phyloP scores from a whole-genome alignment of 345 rosid species.

The Isatis tinctoria region DNA sequence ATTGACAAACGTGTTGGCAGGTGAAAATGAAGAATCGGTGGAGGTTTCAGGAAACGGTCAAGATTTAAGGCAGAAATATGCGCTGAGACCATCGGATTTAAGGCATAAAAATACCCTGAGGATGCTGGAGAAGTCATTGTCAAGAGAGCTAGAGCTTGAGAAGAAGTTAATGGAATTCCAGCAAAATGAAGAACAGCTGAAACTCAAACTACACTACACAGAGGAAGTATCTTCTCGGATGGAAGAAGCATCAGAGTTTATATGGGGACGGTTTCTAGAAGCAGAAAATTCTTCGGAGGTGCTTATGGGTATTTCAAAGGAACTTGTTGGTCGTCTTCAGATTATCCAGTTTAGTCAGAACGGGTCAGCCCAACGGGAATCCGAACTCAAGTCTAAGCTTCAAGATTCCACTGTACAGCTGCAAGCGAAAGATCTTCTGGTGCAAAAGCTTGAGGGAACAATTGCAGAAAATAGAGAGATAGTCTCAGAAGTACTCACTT shows the following conservation, averaged over 20 bases:
- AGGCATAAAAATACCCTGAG: conserved; percentile 56
- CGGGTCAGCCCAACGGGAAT: conserved; percentile 58
- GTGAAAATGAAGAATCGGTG: conserved; percentile 37
- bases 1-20: conserved; percentile 39
- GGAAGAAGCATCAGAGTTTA: conserved; percentile 96
- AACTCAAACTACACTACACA: conserved; percentile 68
- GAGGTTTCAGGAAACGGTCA: conserved; percentile 44
- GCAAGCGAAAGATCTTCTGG: conserved; percentile 40
- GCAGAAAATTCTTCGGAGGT: conserved; percentile 88
- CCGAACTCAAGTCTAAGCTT: conserved; percentile 49
- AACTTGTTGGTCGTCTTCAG: conserved; percentile 59
- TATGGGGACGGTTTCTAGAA: conserved; percentile 90
- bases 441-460: conserved; percentile 56
- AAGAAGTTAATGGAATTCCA: conserved; percentile 52
- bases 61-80: conserved; percentile 35
- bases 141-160: conserved; percentile 76
- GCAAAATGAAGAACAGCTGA: conserved; percentile 73
- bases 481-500: conserved; percentile 47
- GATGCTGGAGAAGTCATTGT: conserved; percentile 76
- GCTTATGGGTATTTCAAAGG: conserved; percentile 83
- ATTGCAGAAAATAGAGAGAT: conserved; percentile 35
- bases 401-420: conserved; percentile 43
- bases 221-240: conserved; percentile 78
- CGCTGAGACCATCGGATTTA: conserved; percentile 42
- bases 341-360: conserved; percentile 64